Evolutionary conservation across 805 yeast species (phyloP).

Genomic region (Cyberlindnera galapagoensis): DNA sequence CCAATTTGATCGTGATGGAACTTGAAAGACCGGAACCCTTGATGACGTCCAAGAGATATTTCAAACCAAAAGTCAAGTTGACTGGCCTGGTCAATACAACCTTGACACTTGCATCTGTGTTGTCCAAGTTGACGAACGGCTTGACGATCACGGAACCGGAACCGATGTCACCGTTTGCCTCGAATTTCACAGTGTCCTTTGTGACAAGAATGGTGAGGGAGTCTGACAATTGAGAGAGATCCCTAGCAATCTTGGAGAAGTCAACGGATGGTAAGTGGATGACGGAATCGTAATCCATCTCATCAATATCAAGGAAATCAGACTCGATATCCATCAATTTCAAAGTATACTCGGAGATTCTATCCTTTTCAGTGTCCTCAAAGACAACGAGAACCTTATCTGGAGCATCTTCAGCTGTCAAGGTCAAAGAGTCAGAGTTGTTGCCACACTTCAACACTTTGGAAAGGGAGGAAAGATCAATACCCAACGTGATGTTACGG

Average conservation of each 20-base stretch:
- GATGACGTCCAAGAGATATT: conserved; percentile 84
- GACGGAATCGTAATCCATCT: conserved; percentile 82
- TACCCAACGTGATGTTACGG: conserved; percentile 84
- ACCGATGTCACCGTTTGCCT: conserved; percentile 89
- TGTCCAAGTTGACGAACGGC: conserved; percentile 76
- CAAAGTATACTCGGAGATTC: conserved; percentile 85
- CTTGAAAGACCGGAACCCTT: conserved; percentile 79
- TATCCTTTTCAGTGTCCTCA: conserved; percentile 86
- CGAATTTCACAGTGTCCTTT: conserved; percentile 86
- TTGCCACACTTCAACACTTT: conserved; percentile 90
- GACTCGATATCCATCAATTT: conserved; percentile 96
- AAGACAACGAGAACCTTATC: conserved; percentile 74
- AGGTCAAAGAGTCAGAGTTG: conserved; percentile 79
- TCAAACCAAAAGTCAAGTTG: conserved; percentile 82
- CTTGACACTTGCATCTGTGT: conserved; percentile 65
- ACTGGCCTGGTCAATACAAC: conserved; percentile 84
- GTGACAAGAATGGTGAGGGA: conserved; percentile 80
- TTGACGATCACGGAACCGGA: conserved; percentile 80
- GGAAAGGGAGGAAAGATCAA: conserved; percentile 80
- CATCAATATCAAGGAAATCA: conserved; percentile 89
- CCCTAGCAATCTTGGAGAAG: conserved; percentile 85
- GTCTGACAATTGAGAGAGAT: conserved; percentile 80
- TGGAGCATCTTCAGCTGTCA: conserved; percentile 85
- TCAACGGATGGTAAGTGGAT: conserved; percentile 84
- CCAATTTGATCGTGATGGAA: conserved; percentile 75